Evolutionary conservation across 306 rosid species (phyloP), one percentile per base, ranked within the genome.

Genomic region (Lupinus albus): DNA sequence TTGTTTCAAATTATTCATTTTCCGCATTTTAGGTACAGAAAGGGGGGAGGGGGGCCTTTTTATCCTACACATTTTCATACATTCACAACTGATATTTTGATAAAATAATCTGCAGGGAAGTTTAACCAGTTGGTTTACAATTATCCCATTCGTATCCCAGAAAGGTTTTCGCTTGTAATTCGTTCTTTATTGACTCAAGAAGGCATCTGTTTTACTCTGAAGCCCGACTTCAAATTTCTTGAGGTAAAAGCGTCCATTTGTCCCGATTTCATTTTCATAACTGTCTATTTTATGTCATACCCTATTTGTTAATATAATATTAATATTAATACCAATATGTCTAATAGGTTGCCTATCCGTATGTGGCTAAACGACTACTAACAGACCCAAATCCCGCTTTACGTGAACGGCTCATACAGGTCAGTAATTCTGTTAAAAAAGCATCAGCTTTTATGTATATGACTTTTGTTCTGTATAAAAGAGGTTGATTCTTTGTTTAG

Each of bases 321-420:
- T 6, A 58, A 52, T 58, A 51, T 20, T 77, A 72, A 79, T 65
- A 25, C 64, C 18, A 2, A 52, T 76, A 42, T 59, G 35, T 72
- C 69, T 79, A 81, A 71, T 77, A 94, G 99, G 99, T 94, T 68
- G 99, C 99, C 52, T 94, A 90, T 82, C 99, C 99, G 72, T 94
- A 94, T 63, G 82, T 94, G 73, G 99, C 99, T 35, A 94, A 94
- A 83, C 88, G 99, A 58, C 88, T 94, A 62, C 73, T 94, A 45
- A 94, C 97, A 48, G 99, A 94, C 67, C 99, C 99, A 58, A 85
- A 94, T 77, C 99, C 99, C 9, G 97, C 99, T 74, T 83, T 94
- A 48, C 96, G 99, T 6, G 97, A 86, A 79, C 96, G 99, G 46
- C 99, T 94, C 73, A 79, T 90, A 75, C 99, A 94, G 94, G 99